phyloP scores from a whole-genome alignment of 2,329 filamentous ascomycete genomes.

The Biscogniauxia marginata region DNA sequence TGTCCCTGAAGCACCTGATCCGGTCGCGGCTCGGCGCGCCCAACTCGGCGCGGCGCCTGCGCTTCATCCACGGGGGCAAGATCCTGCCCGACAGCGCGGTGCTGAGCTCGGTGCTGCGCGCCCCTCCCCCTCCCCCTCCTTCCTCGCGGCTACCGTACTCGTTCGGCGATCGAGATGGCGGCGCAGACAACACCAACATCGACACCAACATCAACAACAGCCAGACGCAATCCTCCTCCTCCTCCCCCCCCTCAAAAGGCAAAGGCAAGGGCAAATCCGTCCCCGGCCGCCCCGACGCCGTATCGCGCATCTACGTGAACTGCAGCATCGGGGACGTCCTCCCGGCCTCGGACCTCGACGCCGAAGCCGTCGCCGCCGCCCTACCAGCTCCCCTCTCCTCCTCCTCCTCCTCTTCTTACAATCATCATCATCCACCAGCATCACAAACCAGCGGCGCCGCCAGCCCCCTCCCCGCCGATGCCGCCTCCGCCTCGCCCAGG shows the following conservation, averaged over 20 bases:
- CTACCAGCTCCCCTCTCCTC: conserved; percentile 12
- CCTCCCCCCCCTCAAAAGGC: conserved; percentile 25
- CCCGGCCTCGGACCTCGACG: conserved; percentile 64
- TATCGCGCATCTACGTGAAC: conserved; percentile 77
- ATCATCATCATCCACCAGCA: background rate
- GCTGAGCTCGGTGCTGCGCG: conserved; percentile 65
- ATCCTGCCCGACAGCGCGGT: conserved; percentile 74
- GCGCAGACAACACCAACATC: conserved; percentile 29
- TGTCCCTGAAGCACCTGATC: conserved; percentile 79
- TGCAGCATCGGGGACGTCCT: conserved; percentile 85
- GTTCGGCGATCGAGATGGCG: conserved; percentile 1
- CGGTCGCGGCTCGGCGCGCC: conserved; percentile 65
- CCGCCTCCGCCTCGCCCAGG: conserved; percentile 53
- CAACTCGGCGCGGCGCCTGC: conserved; percentile 68
- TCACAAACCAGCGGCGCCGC: background rate
- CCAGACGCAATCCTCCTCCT: too few species aligned
- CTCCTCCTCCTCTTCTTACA: conserved; percentile 3
- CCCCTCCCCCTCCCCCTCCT: conserved; percentile 55
- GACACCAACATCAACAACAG: background rate
- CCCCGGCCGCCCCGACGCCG: conserved; percentile 43
- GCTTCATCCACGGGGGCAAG: conserved; percentile 87
- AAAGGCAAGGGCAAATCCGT: conserved; percentile 69
- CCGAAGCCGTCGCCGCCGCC: conserved; percentile 55
- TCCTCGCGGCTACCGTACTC: conserved; percentile 22
- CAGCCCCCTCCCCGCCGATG: conserved; percentile 5